Evolutionary conservation across 305 asterid genomes (phyloP).

Genomic region (Striga hermonthica): DNA sequence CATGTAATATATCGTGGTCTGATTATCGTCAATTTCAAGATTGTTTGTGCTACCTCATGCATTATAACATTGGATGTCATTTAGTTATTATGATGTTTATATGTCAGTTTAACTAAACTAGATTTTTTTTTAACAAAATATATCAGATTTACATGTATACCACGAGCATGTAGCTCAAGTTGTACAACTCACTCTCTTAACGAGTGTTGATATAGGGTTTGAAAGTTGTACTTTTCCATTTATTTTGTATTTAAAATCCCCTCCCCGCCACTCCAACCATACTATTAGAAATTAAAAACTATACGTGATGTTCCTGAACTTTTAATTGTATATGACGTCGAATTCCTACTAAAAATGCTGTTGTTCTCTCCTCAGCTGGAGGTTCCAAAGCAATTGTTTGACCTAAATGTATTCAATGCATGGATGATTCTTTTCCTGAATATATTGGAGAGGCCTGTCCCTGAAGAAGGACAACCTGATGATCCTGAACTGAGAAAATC

Average conservation of each 20-base stretch:
- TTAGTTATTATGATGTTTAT: slow-evolving; percentile 1
- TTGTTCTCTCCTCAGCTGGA: slow-evolving; percentile 61
- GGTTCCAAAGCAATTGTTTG: slow-evolving; percentile 89
- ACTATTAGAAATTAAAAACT: no score
- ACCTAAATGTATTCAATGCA: slow-evolving; percentile 80
- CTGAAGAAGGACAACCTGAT: slow-evolving; percentile 81
- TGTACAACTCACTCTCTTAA: no score
- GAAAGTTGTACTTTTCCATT: no score
- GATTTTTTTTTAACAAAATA: not conserved
- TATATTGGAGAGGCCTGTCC: slow-evolving; percentile 92
- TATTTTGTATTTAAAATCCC: no score
- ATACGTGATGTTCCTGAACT: not conserved
- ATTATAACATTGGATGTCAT: slow-evolving; percentile 4
- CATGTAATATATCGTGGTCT: not conserved
- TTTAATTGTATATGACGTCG: not conserved
- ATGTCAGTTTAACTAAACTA: not conserved
- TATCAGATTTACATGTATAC: slow-evolving; percentile 1
- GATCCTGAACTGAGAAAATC: slow-evolving; percentile 91
- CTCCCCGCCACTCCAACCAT: no score
- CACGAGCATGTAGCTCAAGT: no score
- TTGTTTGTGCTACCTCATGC: not conserved
- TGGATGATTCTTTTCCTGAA: slow-evolving; percentile 96
- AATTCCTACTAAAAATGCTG: slow-evolving; percentile 19
- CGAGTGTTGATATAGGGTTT: no score
- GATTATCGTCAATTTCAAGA: slow-evolving; percentile 5